Base-by-base conservation (phyloP, 306 rosid genomes). In the Corylus avellana region DNA sequence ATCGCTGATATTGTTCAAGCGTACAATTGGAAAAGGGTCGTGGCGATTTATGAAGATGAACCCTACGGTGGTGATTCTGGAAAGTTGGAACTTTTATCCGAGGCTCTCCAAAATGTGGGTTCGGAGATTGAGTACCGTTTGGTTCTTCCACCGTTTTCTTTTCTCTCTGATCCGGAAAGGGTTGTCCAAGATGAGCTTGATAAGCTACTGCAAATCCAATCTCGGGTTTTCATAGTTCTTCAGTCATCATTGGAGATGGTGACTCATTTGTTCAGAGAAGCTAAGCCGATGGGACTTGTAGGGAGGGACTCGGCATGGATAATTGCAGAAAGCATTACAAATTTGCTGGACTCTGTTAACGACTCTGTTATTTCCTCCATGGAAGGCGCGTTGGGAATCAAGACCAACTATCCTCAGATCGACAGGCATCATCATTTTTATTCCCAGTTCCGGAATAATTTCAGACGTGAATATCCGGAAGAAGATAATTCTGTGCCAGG, bases 331-430 rank as follows among this genome's bases (percentile, higher is more conserved):
- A 77, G 88, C 50, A 72, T 84, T 54, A 79, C 90, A 8, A 85
- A 86, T 85, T 67, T 79, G 70, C 73, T 90, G 22, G 89, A 85
- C 80, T 82, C 83, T 37, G 73, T 82, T 63, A 83, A 88, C 68
- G 78, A 79, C 79, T 72, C 87, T 20, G 77, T 78, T n/a, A 79
- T 85, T 54, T 85, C 90, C 73, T 75, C 77, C 29, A 89, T 89
- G 93, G 81, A 83, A 81, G 97, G 96, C 51, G 81, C 92, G 39
- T 76, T 92, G 54, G 97, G 97, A 81, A 88, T 90, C 85, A 90
- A 82, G 85, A 89, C 76, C 8, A 48, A 83, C 80, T 88, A 90
- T 77, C 55, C 75, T 20, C 76, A 79, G 48, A 75, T 7, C 37
- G 75, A 85, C 55, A 8, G 14, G 2, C 86, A 84, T 78, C 71